Evolutionary conservation across 2,329 filamentous ascomycete species (phyloP), one percentile per base, ranked within the genome.

Genomic region (Niveomyces coronatus): DNA sequence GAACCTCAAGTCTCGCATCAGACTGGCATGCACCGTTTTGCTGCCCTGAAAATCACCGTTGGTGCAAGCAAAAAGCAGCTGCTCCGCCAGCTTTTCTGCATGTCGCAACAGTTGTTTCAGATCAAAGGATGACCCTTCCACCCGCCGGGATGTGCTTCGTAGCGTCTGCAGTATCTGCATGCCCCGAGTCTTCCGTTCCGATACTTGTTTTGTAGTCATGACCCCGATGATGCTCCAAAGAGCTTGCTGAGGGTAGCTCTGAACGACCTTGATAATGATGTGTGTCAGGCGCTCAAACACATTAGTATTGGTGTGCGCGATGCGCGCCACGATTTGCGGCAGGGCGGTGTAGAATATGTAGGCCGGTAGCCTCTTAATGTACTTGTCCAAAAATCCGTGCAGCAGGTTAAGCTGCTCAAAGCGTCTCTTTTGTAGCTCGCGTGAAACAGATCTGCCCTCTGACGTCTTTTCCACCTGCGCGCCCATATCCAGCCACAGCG

Each of bases 291-390:
- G 67, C 42, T 80, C 76, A 60, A 85, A 93, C 2, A 94, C 86
- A 2, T 78, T 74, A 4, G 60, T 60, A 55, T 94, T 85, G 1
- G 82, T 78, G 61, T 98, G 91, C 31, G 84, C 85, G 50, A 99
- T 95, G 22, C 91, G 80, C n/a, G 89, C 91, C 40, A 98, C 84
- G 44, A 98, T 82, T 59, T 98, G 91, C 5, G 91, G 84, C 29
- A 99, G 68, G 5, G 89, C 70, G 3, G 81, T 83, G 54, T 87
- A 89, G 57, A 86, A 87, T 22, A 86, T 74, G 50, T 82, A 88
- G 1, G 82, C 74, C 3, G 84, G 83, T 43, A 88, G 67, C 5
- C 77, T 71, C 16, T 69, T 60, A 14, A 89, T 72, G 55, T 94
- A 87, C 59, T 89, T 93, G 55, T 79, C 76, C 44, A 96, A 64